These are phyloP conservation scores for Multifurca ochricompacta DNA, from an alignment of 768 basidiomycete species.

Conservation along the genomic window DNA sequence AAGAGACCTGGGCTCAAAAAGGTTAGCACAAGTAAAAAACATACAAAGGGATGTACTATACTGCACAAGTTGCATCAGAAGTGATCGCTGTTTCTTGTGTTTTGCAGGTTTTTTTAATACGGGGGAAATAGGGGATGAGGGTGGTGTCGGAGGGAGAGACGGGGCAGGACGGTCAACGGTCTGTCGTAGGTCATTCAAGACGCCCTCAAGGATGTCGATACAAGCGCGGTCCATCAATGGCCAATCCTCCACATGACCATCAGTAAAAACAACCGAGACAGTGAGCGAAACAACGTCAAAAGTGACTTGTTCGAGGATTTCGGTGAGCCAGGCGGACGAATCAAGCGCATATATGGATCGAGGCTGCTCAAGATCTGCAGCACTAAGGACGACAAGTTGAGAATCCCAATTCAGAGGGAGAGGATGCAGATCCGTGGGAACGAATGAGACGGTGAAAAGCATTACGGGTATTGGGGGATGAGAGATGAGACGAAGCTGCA, in stretches of 20 bases:
- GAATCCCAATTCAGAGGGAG: constrained; percentile 47
- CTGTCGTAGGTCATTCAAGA: constrained; percentile 46
- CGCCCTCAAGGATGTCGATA: constrained; percentile 38
- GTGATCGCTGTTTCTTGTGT: constrained; percentile 64
- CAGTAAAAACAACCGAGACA: constrained; percentile 49
- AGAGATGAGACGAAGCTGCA: constrained; percentile 52
- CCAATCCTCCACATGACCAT: constrained; percentile 46
- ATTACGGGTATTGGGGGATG: constrained; percentile 43
- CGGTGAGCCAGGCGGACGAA: constrained; percentile 48
- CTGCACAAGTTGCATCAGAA: constrained; percentile 57
- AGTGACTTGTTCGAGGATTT: constrained; percentile 48
- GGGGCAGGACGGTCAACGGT: constrained; percentile 35
- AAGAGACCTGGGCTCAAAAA: constrained; percentile 17
- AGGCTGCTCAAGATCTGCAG: constrained; percentile 48
- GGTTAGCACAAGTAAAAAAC: background rate
- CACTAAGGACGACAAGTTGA: constrained; percentile 43
- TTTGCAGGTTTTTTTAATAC: constrained; percentile 33
- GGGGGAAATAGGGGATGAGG: constrained; percentile 20
- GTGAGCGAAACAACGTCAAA: constrained; percentile 47
- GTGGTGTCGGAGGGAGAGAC: constrained; percentile 20
- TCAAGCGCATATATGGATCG: constrained; percentile 50
- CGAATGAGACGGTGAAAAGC: constrained; percentile 50
- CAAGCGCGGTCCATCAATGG: constrained; percentile 35
- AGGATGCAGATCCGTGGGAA: constrained; percentile 33
- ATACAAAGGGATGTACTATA: constrained; percentile 34